Evolutionary conservation across 108 stramenopile species (phyloP), one percentile per base, ranked within the genome.

Genomic region (Epithemia pelagica): DNA sequence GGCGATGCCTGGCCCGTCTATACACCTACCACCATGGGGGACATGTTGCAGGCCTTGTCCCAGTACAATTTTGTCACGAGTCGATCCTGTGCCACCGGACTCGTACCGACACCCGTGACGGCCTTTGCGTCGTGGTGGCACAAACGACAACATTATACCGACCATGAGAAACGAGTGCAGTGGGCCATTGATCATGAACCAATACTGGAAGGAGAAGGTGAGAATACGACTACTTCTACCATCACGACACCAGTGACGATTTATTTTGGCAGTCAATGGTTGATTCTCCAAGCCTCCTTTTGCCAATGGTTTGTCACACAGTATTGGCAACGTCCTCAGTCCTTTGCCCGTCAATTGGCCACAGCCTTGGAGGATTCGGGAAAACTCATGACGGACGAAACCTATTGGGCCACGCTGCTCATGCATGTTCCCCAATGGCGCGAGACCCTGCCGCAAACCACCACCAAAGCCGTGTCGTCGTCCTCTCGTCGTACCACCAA

Each of bases 181-280:
- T 46, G 5, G 5, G 15, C 37, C 5, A 46, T 46, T 15, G 28
- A 73, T 26, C 68, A 73, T 2, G 78, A 77, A 10, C 66, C 64
- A 15, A 51, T 68, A 3, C 66, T 85, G 54, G 51, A 77, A 10
- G 76, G 82, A 1, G 69, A 64, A 10, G 25, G 61, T 2, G 78
- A 73, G 64, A 68, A 55, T 22, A 65, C 69, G 23, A 63, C 73
- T 46, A 74, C 67, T 20, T 56, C 71, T 28, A 72, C 72, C 21
- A 46, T 46, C 10, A 5, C 37, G 15, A 5, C 15, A 15, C 37
- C 37, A 30, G 37, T 46, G 37, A 46, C 37, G 10, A 46, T 46
- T 46, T 80, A 90, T 60, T 95, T 95, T 85, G 94, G 94, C 2
- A 85, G 83, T 60, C 94, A 95, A 67, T 95, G 94, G 94, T 83